Percentiles rank a stretch among this genome's conserved stretches.
phyloP scores from a whole-genome alignment of 805 yeast genomes.

The Candida morakotiae region DNA sequence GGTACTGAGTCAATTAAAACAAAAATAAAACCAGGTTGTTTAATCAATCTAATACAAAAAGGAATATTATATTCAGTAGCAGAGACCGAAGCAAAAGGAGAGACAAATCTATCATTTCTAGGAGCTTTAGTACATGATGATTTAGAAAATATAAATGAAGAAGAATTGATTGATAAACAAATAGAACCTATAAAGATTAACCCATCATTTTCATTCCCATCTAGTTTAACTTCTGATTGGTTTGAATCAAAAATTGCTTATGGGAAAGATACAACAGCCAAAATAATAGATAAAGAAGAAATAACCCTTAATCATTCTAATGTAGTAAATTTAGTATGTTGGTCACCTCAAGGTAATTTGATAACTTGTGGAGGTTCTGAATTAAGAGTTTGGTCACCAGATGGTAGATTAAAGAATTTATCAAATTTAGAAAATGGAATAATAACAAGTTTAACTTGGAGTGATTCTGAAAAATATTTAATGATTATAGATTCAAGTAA shows the following conservation, averaged over 20 bases:
- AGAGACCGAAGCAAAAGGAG: constrained; percentile 43
- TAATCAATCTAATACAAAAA: constrained; percentile 78
- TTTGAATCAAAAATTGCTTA: constrained; percentile 54
- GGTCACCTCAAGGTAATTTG: constrained; percentile 65
- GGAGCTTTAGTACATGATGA: constrained; percentile 49
- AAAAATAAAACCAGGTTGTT: constrained; percentile 69
- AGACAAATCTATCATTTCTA: constrained; percentile 41
- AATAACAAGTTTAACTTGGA: constrained; percentile 60
- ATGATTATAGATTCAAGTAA: constrained; percentile 52
- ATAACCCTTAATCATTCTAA: constrained; percentile 31
- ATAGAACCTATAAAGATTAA: constrained; percentile 32
- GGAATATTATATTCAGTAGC: constrained; percentile 78
- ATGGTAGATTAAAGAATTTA: constrained; percentile 58
- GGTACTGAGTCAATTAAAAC: constrained; percentile 40
- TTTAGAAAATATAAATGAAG: constrained; percentile 13
- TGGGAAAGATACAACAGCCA: constrained; percentile 51
- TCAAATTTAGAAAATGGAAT: constrained; percentile 28
- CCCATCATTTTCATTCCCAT: constrained; percentile 35
- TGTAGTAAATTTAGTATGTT: constrained; percentile 35
- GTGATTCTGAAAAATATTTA: constrained; percentile 47
- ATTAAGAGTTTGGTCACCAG: constrained; percentile 71
- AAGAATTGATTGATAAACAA: background rate
- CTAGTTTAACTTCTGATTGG: constrained; percentile 51
- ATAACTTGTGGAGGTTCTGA: constrained; percentile 69
- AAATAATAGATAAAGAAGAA: constrained; percentile 27